phyloP scores from a whole-genome alignment of 164 flowering plant species.

The Brasenia schreberi region DNA sequence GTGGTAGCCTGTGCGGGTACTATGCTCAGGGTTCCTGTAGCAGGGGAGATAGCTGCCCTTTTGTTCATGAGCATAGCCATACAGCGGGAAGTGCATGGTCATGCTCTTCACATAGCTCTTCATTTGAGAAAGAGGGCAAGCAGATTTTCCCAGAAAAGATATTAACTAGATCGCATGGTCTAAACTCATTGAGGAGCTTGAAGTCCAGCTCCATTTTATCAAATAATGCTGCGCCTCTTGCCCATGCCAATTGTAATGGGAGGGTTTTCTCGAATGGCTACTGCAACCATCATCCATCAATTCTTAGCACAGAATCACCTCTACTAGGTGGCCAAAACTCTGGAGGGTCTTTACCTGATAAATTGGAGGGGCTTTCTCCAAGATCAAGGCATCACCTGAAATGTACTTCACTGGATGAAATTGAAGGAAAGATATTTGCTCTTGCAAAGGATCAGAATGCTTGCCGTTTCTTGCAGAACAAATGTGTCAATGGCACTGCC shows the following conservation, averaged over 20 bases:
- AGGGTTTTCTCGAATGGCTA: slow-evolving; percentile 1
- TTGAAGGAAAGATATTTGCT: slow-evolving; percentile 30
- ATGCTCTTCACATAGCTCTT: slow-evolving; percentile 4
- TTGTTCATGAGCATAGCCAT: slow-evolving; percentile 12
- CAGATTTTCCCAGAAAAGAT: slow-evolving; percentile 37
- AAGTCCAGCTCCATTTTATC: neutral
- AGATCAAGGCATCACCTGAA: slow-evolving; percentile 12
- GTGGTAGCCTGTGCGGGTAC: slow-evolving; percentile 9
- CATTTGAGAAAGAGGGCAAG: slow-evolving; percentile 23
- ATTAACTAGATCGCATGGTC: slow-evolving; percentile 33
- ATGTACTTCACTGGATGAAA: slow-evolving; percentile 24
- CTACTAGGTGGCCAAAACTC: slow-evolving; percentile 11
- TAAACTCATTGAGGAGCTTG: slow-evolving; percentile 18
- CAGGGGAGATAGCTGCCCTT: slow-evolving; percentile 14
- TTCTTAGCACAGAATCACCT: slow-evolving; percentile 3
- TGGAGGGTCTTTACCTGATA: slow-evolving; percentile 8
- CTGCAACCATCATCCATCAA: neutral
- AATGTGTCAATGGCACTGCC: slow-evolving; percentile 44
- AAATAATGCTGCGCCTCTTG: neutral
- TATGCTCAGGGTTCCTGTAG: slow-evolving; percentile 17
- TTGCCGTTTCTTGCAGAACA: slow-evolving; percentile 55
- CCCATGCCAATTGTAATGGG: neutral
- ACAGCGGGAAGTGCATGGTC: slow-evolving; percentile 2
- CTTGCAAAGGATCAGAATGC: slow-evolving; percentile 79
- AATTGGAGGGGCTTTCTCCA: neutral